Percentiles rank a stretch among this genome's conserved stretches.
Evolutionary conservation across 169 alveolate genomes (phyloP).

Genomic region (Eimeria sp.): DNA sequence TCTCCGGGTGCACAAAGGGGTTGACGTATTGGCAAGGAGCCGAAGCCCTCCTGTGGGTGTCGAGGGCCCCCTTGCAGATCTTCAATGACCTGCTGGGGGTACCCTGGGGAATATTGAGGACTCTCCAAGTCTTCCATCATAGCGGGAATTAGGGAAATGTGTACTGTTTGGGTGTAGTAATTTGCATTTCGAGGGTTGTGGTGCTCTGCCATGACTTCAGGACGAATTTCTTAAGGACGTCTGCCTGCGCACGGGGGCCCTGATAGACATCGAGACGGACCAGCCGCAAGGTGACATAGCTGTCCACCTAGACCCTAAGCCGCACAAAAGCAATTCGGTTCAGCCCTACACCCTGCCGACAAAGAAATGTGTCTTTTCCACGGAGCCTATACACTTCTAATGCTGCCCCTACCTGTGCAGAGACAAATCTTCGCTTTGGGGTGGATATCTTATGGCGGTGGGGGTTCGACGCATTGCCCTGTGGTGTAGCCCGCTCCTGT

Average conservation of each 20-base stretch:
- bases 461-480: neutral
- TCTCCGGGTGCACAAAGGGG: neutral
- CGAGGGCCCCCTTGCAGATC: neutral
- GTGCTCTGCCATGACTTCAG: neutral
- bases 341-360: neutral
- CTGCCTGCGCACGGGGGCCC: slow-evolving; percentile 71
- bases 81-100: neutral
- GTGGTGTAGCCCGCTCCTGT: neutral
- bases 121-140: neutral
- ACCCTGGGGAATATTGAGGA: neutral
- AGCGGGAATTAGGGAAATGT: neutral
- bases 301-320: neutral
- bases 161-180: neutral
- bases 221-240: slow-evolving; percentile 66
- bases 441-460: neutral
- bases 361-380: neutral
- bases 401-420: neutral
- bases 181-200: neutral
- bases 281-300: slow-evolving; percentile 44
- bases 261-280: slow-evolving; percentile 59
- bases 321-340: neutral
- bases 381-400: neutral
- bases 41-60: neutral
- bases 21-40: neutral
- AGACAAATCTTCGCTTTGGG: neutral